Conservation (phyloP, 805 yeast species). For the Yamadazyma scolyti region DNA sequence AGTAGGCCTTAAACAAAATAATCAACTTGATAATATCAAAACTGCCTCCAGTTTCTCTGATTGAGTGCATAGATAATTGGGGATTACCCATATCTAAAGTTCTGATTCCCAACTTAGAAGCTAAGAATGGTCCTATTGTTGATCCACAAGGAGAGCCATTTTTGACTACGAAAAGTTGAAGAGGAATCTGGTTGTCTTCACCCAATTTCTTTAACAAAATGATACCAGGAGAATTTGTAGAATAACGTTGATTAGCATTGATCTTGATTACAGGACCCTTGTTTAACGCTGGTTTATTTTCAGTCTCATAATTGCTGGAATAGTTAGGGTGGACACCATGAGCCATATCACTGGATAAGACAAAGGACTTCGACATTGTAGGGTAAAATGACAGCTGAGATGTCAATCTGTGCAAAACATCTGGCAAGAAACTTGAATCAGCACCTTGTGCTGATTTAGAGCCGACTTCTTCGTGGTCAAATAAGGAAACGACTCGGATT, state of each 20-base stretch:
- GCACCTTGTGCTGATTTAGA: slow-evolving; percentile 96
- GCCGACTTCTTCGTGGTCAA: slow-evolving; percentile 97
- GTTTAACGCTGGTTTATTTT: slow-evolving; percentile 79
- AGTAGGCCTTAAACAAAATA: slow-evolving; percentile 60
- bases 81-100: slow-evolving; percentile 91
- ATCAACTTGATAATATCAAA: slow-evolving; percentile 65
- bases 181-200: slow-evolving; percentile 62
- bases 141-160: slow-evolving; percentile 95
- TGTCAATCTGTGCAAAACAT: slow-evolving; percentile 67
- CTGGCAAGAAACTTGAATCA: slow-evolving; percentile 84
- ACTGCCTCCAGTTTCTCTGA: slow-evolving; percentile 87
- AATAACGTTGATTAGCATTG: slow-evolving; percentile 93
- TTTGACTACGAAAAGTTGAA: slow-evolving; percentile 89
- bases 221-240: slow-evolving; percentile 89
- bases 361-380: slow-evolving; percentile 68
- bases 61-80: slow-evolving; percentile 89
- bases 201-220: slow-evolving; percentile 75
- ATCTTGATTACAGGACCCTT: slow-evolving; percentile 90
- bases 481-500: slow-evolving; percentile 72
- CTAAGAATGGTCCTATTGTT: slow-evolving; percentile 91
- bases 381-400: slow-evolving; percentile 26
- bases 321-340: slow-evolving; percentile 97
- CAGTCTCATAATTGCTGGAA: slow-evolving; percentile 65
- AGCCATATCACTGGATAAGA: slow-evolving; percentile 92
- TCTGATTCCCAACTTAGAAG: slow-evolving; percentile 82